These are phyloP conservation scores for Neurospora sp. DNA, from an alignment of 495 filamentous ascomycete species.

Conservation along the genomic window DNA sequence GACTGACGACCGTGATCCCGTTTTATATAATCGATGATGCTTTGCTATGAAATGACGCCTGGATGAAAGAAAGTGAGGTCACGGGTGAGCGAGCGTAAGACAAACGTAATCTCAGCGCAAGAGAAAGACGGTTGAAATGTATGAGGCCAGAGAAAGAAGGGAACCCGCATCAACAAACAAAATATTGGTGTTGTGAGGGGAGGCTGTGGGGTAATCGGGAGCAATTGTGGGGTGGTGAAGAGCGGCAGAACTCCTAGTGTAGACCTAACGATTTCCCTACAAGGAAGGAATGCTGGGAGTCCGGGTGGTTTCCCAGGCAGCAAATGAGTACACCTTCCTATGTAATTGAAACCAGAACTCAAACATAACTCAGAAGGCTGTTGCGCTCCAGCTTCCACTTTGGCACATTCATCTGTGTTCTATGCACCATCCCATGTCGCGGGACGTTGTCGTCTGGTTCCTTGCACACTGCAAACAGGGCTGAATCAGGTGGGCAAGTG, in stretches of 20 bases:
- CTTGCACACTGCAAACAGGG: not conserved
- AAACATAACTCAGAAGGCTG: not conserved
- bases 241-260: not conserved
- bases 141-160: not conserved
- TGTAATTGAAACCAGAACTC: not conserved
- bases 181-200: not conserved
- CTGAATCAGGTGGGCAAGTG: not conserved
- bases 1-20: not conserved
- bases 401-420: not conserved
- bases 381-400: not conserved
- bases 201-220: not conserved
- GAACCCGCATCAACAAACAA: not conserved
- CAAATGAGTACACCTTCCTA: not conserved
- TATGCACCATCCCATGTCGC: not conserved
- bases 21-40: not conserved
- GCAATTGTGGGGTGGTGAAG: not conserved
- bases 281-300: not conserved
- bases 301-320: not conserved
- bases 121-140: not conserved
- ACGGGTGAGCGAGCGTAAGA: not conserved
- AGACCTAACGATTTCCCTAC: not conserved
- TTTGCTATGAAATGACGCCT: not conserved
- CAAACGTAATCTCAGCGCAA: not conserved
- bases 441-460: not conserved
- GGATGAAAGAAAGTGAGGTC: not conserved